Evolutionary conservation across 352 stramenopile genomes (phyloP).

Genomic region (Elongisporangium prolatum): DNA sequence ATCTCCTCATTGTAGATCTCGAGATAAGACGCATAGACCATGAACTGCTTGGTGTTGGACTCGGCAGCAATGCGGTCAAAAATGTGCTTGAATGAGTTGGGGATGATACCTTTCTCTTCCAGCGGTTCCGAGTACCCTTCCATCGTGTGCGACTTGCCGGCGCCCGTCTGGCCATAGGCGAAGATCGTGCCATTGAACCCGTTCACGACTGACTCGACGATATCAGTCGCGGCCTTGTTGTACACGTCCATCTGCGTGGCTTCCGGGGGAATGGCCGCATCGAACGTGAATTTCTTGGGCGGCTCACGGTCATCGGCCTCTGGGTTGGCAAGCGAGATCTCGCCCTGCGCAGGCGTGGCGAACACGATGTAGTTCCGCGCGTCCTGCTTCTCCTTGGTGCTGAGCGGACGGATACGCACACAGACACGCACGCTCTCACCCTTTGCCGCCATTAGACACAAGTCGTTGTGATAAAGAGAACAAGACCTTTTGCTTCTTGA

Average conservation of each 20-base stretch:
- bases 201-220: constrained; percentile 92
- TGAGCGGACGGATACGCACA: constrained; percentile 91
- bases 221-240: constrained; percentile 82
- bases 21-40: constrained; percentile 93
- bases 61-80: constrained; percentile 90
- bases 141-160: constrained; percentile 90
- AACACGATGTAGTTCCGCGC: constrained; percentile 76
- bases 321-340: constrained; percentile 87
- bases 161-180: constrained; percentile 90
- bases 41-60: constrained; percentile 86
- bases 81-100: constrained; percentile 95
- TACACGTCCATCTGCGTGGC: constrained; percentile 90
- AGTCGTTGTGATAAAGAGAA: neutral
- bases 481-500: neutral
- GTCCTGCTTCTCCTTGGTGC: constrained; percentile 90
- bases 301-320: constrained; percentile 67
- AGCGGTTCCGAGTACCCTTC: constrained; percentile 86
- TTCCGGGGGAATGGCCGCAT: constrained; percentile 87
- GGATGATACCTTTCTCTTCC: constrained; percentile 92
- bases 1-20: constrained; percentile 99
- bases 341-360: constrained; percentile 65
- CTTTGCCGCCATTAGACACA: constrained; percentile 18
- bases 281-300: constrained; percentile 94
- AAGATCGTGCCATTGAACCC: constrained; percentile 97
- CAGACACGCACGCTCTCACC: constrained; percentile 91